phyloP scores from a whole-genome alignment of 2,329 filamentous ascomycete species.

The Fusarium newnesense region DNA sequence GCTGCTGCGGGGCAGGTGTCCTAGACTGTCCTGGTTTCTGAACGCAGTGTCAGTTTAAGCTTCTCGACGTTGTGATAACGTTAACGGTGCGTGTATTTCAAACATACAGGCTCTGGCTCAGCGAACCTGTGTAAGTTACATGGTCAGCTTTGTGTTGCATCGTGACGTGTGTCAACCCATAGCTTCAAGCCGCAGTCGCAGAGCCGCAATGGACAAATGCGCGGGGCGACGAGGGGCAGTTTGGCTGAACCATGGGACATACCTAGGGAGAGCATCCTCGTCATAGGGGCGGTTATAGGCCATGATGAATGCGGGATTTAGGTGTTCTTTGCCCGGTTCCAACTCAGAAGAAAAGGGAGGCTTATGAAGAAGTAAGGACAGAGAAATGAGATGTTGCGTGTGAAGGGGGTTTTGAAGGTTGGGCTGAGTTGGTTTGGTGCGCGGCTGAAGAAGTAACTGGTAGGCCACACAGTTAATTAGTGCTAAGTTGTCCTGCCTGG shows the following conservation, averaged over 20 bases:
- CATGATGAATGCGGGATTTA: slow-evolving; percentile 63
- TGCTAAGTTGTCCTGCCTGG: background rate
- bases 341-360: background rate
- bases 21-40: slow-evolving; percentile 51
- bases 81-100: slow-evolving; percentile 1
- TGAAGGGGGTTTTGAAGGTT: slow-evolving; percentile 28
- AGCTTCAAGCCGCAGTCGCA: slow-evolving; percentile 28
- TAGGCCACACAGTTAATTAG: slow-evolving; percentile 14
- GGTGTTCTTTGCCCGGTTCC: background rate
- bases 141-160: slow-evolving; percentile 42
- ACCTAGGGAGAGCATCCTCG: slow-evolving; percentile 94
- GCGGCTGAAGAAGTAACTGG: slow-evolving; percentile 31
- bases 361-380: background rate
- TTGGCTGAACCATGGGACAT: slow-evolving; percentile 4
- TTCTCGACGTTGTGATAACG: background rate
- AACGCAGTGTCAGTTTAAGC: slow-evolving; percentile 35
- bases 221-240: slow-evolving; percentile 36
- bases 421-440: slow-evolving; percentile 33
- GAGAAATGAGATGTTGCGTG: background rate
- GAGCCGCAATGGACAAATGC: slow-evolving; percentile 28
- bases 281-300: slow-evolving; percentile 95
- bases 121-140: slow-evolving; percentile 66
- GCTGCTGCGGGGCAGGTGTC: slow-evolving; percentile 43
- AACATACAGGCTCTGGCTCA: slow-evolving; percentile 75
- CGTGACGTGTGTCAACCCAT: slow-evolving; percentile 1